Evolutionary conservation across 2,329 filamentous ascomycete species (phyloP), one percentile per base, ranked within the genome.

Genomic region (Verticillium albo-atrum): DNA sequence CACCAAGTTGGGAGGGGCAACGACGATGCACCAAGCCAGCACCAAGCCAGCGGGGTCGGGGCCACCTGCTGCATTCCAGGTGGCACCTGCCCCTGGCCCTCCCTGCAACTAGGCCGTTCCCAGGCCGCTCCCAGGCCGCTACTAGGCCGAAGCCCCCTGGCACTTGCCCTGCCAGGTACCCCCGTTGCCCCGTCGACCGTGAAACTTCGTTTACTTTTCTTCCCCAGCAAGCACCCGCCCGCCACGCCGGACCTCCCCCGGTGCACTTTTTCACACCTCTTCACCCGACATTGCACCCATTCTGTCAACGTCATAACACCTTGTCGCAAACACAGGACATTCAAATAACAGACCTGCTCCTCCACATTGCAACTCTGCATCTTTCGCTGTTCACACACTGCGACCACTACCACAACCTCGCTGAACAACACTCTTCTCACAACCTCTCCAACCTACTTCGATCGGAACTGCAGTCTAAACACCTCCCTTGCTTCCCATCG

Each of bases 201-300:
- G 52, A 63, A 62, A 63, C 60, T 62, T 62, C 58, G 56, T 61
- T 62, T 62, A 63, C 62, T 60, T 63, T 12, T 14, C 57, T 27
- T 27, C 50, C 55, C 51, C 20, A 42, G 42, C 42, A 23, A 47
- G 42, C 30, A 28, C 42, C 27, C 28, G 42, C 32, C 26, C 54
- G 50, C 25, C 27, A 54, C 28, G 52, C 17, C 56, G 42, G 42
- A 47, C 42, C 42, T 47, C n/a, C 20, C n/a, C n/a, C 42, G 25
- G 59, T 62, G 56, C 56, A 61, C 58, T 60, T 62, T 62, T 62
- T 62, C 60, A 63, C 62, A 30, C 15, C 30, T 32, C 60, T 58
- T 63, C 62, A 25, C 42, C 42, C 42, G 42, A 47, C 20, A 47
- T 47, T 47, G 60, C 58, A 59, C 28, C 15, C 58, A 30, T 47